Evolutionary conservation across 2,329 filamentous ascomycete genomes (phyloP).

Genomic region (Ascochyta fabae): DNA sequence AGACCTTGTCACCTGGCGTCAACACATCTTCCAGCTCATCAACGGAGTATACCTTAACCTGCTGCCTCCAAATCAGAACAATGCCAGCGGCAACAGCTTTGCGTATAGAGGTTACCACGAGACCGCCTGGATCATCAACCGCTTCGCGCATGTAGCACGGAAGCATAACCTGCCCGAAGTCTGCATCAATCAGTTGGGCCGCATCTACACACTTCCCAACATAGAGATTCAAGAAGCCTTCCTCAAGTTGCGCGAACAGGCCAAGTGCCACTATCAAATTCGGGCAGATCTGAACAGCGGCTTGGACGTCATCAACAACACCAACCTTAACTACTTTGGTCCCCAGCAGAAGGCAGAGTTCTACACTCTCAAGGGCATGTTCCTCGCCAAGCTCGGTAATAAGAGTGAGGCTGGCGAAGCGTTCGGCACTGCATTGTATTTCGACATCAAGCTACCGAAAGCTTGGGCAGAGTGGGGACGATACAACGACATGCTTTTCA

Average conservation of each 20-base stretch:
- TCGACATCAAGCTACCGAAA: constrained; percentile 93
- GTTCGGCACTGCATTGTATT: constrained; percentile 93
- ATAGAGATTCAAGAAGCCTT: constrained; percentile 99
- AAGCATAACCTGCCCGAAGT: constrained; percentile 97
- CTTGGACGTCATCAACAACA: constrained; percentile 98
- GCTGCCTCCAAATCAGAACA: constrained; percentile 75
- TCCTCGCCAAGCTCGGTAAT: constrained; percentile 90
- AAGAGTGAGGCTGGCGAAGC: constrained; percentile 91
- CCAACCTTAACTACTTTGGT: constrained; percentile 98
- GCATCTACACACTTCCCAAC: constrained; percentile 98
- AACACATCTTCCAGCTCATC: constrained; percentile 98
- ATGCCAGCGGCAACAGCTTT: constrained; percentile 87
- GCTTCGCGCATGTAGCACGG: constrained; percentile 95
- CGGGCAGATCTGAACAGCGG: constrained; percentile 89
- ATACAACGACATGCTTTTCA: constrained; percentile 96
- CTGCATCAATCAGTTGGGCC: constrained; percentile 94
- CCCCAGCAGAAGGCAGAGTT: constrained; percentile 97
- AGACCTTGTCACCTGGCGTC: constrained; percentile 98
- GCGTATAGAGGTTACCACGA: constrained; percentile 98
- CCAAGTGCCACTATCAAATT: constrained; percentile 98
- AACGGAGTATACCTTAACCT: constrained; percentile 91
- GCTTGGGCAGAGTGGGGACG: constrained; percentile 99
- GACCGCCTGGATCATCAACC: constrained; percentile 99
- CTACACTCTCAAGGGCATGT: constrained; percentile 99
- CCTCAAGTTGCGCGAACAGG: constrained; percentile 96